phyloP scores from a whole-genome alignment of 352 stramenopile genomes.

The Phytophthora tubulina region DNA sequence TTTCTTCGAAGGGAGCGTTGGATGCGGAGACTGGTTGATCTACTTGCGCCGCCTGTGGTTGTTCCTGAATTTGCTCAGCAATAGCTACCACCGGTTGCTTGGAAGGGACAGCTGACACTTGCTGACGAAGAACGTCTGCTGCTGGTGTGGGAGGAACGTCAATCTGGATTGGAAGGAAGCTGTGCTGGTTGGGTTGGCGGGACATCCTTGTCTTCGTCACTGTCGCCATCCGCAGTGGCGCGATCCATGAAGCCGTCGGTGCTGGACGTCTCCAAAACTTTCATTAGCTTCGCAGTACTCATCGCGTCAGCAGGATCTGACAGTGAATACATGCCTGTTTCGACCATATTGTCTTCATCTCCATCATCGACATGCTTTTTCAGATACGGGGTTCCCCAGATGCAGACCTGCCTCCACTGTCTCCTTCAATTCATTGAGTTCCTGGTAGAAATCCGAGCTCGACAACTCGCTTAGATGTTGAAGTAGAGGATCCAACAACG shows the following conservation, averaged over 20 bases:
- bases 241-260: background rate
- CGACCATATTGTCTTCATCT: background rate
- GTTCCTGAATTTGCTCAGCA: too few species aligned
- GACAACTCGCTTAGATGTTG: constrained; percentile 15
- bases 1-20: too few species aligned
- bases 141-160: too few species aligned
- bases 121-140: too few species aligned
- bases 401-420: constrained; percentile 9
- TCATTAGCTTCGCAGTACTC: constrained; percentile 2
- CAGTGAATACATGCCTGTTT: background rate
- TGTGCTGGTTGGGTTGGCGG: background rate
- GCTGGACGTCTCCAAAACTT: constrained; percentile 1
- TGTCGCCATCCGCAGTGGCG: background rate
- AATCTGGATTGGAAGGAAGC: too few species aligned
- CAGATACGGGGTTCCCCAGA: background rate
- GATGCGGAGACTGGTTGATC: too few species aligned
- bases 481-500: constrained; percentile 17
- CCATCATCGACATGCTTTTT: background rate
- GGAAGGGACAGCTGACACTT: too few species aligned
- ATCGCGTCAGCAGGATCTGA: constrained; percentile 12
- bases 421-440: constrained; percentile 12
- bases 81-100: too few species aligned
- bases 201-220: background rate
- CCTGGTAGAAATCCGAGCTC: constrained; percentile 11
- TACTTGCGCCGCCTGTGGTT: too few species aligned